Evolutionary conservation across 164 flowering plant species (phyloP).

Genomic region (Piper longum): DNA sequence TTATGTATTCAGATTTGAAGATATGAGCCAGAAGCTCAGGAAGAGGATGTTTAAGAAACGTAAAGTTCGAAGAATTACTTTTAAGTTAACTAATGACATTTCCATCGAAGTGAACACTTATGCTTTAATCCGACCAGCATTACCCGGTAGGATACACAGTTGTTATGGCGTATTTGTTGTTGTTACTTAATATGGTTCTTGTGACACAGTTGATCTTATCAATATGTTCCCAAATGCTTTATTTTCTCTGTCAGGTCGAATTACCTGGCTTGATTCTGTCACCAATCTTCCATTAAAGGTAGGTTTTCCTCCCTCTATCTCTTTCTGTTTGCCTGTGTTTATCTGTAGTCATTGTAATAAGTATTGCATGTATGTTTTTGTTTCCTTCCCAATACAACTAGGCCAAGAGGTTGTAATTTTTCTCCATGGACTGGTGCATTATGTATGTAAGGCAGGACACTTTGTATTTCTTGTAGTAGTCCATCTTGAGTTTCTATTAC

Average conservation of each 20-base stretch:
- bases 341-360: background rate
- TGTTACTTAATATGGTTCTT: background rate
- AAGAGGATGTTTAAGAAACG: constrained; percentile 83
- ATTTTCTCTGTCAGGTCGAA: constrained; percentile 31
- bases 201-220: background rate
- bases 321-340: background rate
- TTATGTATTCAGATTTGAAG: constrained; percentile 45
- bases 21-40: constrained; percentile 70
- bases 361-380: background rate
- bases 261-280: constrained; percentile 88
- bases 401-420: too few species aligned
- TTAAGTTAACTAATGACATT: constrained; percentile 47
- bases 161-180: background rate
- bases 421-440: too few species aligned
- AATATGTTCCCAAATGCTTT: background rate
- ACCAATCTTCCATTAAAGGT: constrained; percentile 86
- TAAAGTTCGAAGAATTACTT: constrained; percentile 48
- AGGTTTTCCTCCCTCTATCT: background rate
- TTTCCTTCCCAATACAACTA: background rate
- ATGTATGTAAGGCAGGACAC: too few species aligned
- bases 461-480: too few species aligned
- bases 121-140: constrained; percentile 86
- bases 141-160: constrained; percentile 36
- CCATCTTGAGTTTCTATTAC: too few species aligned
- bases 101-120: constrained; percentile 78